Conservation (phyloP, 441 rosid genomes). For the Bocquillonia castaneifolia region DNA sequence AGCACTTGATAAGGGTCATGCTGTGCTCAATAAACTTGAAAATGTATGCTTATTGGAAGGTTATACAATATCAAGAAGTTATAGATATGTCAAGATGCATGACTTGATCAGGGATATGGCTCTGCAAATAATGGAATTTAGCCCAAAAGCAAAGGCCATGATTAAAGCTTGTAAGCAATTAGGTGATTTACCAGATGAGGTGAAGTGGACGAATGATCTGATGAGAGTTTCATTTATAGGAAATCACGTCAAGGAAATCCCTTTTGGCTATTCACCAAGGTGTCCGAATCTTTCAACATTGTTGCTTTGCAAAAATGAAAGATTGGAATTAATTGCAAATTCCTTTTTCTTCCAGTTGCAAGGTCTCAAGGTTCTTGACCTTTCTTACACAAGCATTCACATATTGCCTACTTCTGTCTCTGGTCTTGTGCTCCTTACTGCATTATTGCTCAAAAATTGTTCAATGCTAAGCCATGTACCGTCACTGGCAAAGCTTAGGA, state of each 20-base stretch:
- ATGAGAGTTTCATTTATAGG: slow-evolving; percentile 13
- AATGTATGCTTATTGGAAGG: not conserved
- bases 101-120: slow-evolving; percentile 12
- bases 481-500: slow-evolving; percentile 17
- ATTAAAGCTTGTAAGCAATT: not conserved
- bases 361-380: slow-evolving; percentile 20
- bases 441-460: slow-evolving; percentile 14
- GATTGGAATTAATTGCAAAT: slow-evolving; percentile 2
- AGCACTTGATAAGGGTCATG: not conserved
- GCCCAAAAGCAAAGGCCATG: not conserved
- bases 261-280: slow-evolving; percentile 14
- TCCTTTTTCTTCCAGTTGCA: slow-evolving; percentile 14
- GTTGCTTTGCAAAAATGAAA: slow-evolving; percentile 10
- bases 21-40: slow-evolving; percentile 13
- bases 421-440: slow-evolving; percentile 19
- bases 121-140: not conserved
- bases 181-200: slow-evolving; percentile 8
- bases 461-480: not conserved
- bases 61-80: not conserved
- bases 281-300: slow-evolving; percentile 29
- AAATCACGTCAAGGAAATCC: slow-evolving; percentile 5
- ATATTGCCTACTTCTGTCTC: slow-evolving; percentile 16
- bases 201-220: slow-evolving; percentile 20
- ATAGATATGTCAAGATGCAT: slow-evolving; percentile 10
- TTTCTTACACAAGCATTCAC: not conserved